A percentile compares a stretch with the other conserved stretches of the same genome.
Evolutionary conservation across 108 stramenopile species (phyloP).

Genomic region (Skeletonema tropicum): DNA sequence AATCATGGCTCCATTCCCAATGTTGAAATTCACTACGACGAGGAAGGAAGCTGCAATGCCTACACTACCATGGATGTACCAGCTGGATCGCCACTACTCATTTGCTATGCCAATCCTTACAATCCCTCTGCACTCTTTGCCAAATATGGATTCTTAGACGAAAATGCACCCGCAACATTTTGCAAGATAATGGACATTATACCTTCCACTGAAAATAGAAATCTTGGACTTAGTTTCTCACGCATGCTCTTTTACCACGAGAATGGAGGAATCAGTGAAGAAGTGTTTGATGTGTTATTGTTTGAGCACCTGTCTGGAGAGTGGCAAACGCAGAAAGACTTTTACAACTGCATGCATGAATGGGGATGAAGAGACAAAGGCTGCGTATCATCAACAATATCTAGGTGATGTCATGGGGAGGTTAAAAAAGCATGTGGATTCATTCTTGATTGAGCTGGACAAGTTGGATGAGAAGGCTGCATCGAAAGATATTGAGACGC

Average conservation of each 20-base stretch:
- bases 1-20: slow-evolving; percentile 58
- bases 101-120: slow-evolving; percentile 52
- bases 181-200: slow-evolving; percentile 67
- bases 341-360: slow-evolving; percentile 60
- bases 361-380: slow-evolving; percentile 57
- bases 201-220: slow-evolving; percentile 47
- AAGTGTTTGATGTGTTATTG: slow-evolving; percentile 64
- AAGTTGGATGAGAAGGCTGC: slow-evolving; percentile 48
- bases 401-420: slow-evolving; percentile 38
- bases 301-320: slow-evolving; percentile 45
- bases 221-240: slow-evolving; percentile 63
- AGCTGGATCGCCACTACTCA: slow-evolving; percentile 60
- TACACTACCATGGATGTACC: slow-evolving; percentile 54
- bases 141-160: slow-evolving; percentile 67
- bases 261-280: slow-evolving; percentile 59
- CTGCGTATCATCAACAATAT: slow-evolving; percentile 56
- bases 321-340: slow-evolving; percentile 34
- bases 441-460: slow-evolving; percentile 48
- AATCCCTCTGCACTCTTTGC: slow-evolving; percentile 67
- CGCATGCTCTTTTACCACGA: slow-evolving; percentile 68
- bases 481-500: slow-evolving; percentile 31
- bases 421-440: slow-evolving; percentile 59
- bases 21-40: slow-evolving; percentile 55
- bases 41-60: slow-evolving; percentile 60
- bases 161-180: slow-evolving; percentile 56